Evolutionary conservation across 2,329 filamentous ascomycete genomes (phyloP), one percentile per base, ranked within the genome.

Genomic region (Clarireedia paspali): DNA sequence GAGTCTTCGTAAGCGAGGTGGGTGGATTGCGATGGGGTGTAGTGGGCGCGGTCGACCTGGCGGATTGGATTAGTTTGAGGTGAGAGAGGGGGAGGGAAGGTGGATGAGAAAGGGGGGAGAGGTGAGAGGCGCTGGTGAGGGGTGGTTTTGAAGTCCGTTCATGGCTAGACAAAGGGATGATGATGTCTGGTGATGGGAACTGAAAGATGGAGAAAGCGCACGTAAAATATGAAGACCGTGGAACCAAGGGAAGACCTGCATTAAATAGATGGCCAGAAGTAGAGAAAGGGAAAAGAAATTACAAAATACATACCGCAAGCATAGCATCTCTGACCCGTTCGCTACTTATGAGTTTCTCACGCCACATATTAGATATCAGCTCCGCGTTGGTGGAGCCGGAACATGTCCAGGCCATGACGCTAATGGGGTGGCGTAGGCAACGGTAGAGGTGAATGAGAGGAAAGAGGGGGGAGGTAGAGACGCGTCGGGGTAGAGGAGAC

Each of bases 41-140:
- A 97, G 72, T 97, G 82, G 0, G 82, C 91, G 59, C 94, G 83
- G 72, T 99, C 92, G 68, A 97, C 90, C 85, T 91, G 62, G 9
- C 7, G 17, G 23, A 20, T 39, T 15, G 7, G 42, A 26, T 45
- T 46, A 57, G 27, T 12, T 27, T 10, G 57, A 23, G 23, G 30
- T 44, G 24, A 55, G 27, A 20, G 47, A 23, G 20, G 47, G 15
- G 15, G 17, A 10, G 23, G 30, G 12, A 27, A 20, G 48, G 47
- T 14, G 44, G 20, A 53, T 23, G 49, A 56, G 26, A 24, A 1
- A 34, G 20, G 2, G 7, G 44, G 23, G 15, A 30, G 39, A 15
- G 36, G 60, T 12, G 36, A 27, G 26, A 5, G 26, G 7, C 5
- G 5, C 1, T 6, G 26, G 26, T 27, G 26, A 6, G 1, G 26